Evolutionary conservation across 441 rosid species (phyloP).

Genomic region (Manihot esculenta): DNA sequence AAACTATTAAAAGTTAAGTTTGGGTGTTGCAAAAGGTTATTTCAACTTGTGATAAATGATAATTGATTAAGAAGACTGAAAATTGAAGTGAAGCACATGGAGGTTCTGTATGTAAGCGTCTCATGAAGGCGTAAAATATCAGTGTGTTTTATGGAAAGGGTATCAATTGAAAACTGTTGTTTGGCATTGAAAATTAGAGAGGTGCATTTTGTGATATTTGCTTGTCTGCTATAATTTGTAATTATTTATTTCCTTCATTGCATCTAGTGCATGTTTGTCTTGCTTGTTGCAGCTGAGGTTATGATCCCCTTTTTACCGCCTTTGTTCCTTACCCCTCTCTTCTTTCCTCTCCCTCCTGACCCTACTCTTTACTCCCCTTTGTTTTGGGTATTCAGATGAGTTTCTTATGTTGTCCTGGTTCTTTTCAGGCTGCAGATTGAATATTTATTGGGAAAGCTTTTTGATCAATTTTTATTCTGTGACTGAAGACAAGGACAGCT

Average conservation of each 20-base stretch:
- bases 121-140: too few relatives aligned
- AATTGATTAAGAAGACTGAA: background rate
- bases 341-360: too few relatives aligned
- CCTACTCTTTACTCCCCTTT: background rate
- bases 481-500: constrained; percentile 34
- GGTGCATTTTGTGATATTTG: background rate
- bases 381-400: background rate
- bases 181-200: background rate
- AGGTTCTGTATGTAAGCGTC: background rate
- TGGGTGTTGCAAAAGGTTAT: background rate
- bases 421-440: constrained; percentile 10
- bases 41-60: background rate
- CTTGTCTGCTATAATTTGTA: background rate
- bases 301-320: too few relatives aligned
- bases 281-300: too few relatives aligned
- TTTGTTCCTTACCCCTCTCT: too few relatives aligned
- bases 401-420: background rate
- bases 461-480: background rate
- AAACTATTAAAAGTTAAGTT: background rate
- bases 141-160: too few relatives aligned
- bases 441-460: background rate
- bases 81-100: background rate
- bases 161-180: background rate
- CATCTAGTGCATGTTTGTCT: too few relatives aligned
- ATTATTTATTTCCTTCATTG: too few relatives aligned